Conservation (phyloP, 345 rosid genomes). For the Boechera stricta region DNA sequence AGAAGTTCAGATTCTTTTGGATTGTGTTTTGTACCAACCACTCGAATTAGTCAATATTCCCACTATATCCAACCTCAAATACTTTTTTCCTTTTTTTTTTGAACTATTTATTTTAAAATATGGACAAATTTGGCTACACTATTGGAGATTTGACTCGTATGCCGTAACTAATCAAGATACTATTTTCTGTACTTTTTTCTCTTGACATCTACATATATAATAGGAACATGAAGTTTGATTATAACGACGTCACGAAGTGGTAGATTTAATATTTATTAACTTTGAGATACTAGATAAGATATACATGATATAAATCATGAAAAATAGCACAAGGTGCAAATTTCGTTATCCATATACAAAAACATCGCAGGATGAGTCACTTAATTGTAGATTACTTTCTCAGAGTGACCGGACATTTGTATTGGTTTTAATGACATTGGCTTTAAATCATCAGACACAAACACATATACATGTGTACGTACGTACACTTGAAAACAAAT, state of each 20-base stretch:
- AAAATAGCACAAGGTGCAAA: too few relatives aligned
- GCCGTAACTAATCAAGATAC: conserved; percentile 31
- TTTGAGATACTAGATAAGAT: background rate
- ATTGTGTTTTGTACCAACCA: conserved; percentile 43
- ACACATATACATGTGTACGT: conserved; percentile 15
- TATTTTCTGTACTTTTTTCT: background rate
- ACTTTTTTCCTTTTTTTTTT: background rate
- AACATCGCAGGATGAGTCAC: background rate
- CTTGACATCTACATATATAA: background rate
- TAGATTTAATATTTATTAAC: background rate
- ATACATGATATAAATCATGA: background rate
- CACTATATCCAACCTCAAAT: conserved; percentile 31
- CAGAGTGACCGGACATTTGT: background rate
- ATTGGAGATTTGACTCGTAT: conserved; percentile 24
- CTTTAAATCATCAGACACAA: conserved; percentile 6
- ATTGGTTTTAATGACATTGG: conserved; percentile 4
- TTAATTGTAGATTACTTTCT: background rate
- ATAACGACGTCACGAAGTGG: background rate
- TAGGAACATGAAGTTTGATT: background rate
- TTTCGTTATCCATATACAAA: background rate
- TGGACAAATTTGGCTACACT: conserved; percentile 34
- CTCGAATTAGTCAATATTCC: conserved; percentile 22
- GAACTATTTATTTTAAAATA: background rate
- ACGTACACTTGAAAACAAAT: background rate
- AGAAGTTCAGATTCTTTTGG: conserved; percentile 37